Evolutionary conservation across 768 basidiomycete species (phyloP).

Genomic region (Boletus vinaceobasis): DNA sequence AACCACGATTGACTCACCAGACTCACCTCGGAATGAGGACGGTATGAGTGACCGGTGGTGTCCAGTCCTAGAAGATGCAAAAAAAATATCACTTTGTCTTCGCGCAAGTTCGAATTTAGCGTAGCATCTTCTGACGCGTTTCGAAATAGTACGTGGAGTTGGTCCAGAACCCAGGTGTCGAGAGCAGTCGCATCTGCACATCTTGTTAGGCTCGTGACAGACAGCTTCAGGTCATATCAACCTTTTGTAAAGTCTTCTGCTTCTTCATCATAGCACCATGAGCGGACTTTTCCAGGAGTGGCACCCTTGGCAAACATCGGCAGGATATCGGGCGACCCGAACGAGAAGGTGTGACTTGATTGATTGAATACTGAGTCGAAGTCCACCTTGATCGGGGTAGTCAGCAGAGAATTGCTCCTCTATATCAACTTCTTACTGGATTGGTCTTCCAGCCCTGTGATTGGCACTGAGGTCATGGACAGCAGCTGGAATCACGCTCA

Average conservation of each 20-base stretch:
- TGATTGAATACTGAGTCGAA: conserved; percentile 90
- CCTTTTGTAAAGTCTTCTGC: conserved; percentile 89
- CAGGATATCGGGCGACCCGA: conserved; percentile 85
- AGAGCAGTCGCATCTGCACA: conserved; percentile 66
- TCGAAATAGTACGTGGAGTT: conserved; percentile 55
- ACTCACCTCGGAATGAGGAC: conserved; percentile 71
- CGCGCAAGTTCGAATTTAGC: conserved; percentile 50
- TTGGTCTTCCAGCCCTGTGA: conserved; percentile 81
- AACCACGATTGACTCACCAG: background rate
- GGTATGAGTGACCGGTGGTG: conserved; percentile 82
- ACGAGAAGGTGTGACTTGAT: conserved; percentile 72
- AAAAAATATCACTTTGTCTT: conserved; percentile 71
- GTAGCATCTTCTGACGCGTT: conserved; percentile 56
- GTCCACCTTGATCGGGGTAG: conserved; percentile 43
- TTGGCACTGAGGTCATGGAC: conserved; percentile 3
- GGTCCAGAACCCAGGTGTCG: conserved; percentile 77
- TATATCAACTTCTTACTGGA: conserved; percentile 44
- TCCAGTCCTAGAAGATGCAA: conserved; percentile 82
- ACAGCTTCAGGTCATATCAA: conserved; percentile 14
- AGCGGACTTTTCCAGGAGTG: conserved; percentile 60
- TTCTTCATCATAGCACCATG: conserved; percentile 74
- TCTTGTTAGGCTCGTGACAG: background rate
- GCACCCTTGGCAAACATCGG: conserved; percentile 86
- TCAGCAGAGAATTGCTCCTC: background rate
- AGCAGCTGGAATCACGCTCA: background rate